Percentiles rank a stretch among this genome's conserved stretches.
Evolutionary conservation across 352 stramenopile species (phyloP).

Genomic region (Globisporangium nodosum): DNA sequence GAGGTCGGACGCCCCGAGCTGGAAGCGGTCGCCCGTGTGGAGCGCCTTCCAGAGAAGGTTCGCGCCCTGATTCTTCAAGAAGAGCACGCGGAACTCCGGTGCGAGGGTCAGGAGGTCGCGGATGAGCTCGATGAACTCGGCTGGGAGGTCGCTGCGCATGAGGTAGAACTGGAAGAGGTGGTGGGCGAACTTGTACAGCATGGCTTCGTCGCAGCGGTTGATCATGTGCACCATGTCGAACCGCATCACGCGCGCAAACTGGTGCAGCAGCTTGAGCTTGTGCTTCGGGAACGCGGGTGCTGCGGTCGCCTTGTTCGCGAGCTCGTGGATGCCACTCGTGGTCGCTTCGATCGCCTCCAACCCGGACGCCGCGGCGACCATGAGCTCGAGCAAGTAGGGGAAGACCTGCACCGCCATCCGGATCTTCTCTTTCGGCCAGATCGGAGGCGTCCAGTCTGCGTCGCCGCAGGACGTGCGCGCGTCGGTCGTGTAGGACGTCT

Average conservation of each 20-base stretch:
- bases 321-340: not conserved
- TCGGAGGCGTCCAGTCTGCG: not conserved
- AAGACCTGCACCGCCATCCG: slow-evolving; percentile 28
- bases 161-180: slow-evolving; percentile 45
- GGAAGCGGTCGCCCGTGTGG: slow-evolving; percentile 21
- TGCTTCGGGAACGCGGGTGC: slow-evolving; percentile 1
- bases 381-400: slow-evolving; percentile 29
- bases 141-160: slow-evolving; percentile 26
- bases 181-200: slow-evolving; percentile 29
- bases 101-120: slow-evolving; percentile 30
- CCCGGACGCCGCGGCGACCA: slow-evolving; percentile 23
- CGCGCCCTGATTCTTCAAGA: slow-evolving; percentile 36
- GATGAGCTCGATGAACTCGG: slow-evolving; percentile 32
- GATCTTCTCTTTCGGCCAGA: slow-evolving; percentile 29
- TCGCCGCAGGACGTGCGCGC: not conserved
- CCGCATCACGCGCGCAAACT: slow-evolving; percentile 25
- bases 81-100: slow-evolving; percentile 32
- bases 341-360: slow-evolving; percentile 17
- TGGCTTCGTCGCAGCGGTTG: slow-evolving; percentile 30
- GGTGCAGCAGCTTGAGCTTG: slow-evolving; percentile 24
- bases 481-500: slow-evolving; percentile 1
- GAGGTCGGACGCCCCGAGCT: not conserved
- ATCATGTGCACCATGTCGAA: slow-evolving; percentile 36
- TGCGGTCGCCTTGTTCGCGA: slow-evolving; percentile 6
- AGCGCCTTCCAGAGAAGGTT: slow-evolving; percentile 44